Conservation (phyloP, 2,329 filamentous ascomycete species). For the Pseudogymnoascus pannorum region DNA sequence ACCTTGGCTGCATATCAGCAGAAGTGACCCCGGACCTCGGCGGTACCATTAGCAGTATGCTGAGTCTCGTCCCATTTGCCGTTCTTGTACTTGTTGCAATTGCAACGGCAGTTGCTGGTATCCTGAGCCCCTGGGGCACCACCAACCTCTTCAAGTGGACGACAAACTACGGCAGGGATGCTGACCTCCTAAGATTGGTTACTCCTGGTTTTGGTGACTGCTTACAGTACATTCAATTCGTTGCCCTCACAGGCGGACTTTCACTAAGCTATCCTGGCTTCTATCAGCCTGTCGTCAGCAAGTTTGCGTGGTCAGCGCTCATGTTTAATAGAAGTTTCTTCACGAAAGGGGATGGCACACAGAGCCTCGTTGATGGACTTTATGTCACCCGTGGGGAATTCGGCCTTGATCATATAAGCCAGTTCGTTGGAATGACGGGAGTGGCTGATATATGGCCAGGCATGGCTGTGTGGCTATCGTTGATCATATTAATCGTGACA, state of each 20-base stretch:
- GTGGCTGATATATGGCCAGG: slow-evolving; percentile 83
- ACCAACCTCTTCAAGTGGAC: slow-evolving; percentile 89
- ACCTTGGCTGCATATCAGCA: slow-evolving; percentile 75
- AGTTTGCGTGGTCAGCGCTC: slow-evolving; percentile 78
- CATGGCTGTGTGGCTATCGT: slow-evolving; percentile 84
- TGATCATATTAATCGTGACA: slow-evolving; percentile 62
- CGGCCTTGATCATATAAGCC: slow-evolving; percentile 70
- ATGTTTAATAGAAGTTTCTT: slow-evolving; percentile 93
- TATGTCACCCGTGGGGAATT: slow-evolving; percentile 73
- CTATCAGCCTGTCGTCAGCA: slow-evolving; percentile 85
- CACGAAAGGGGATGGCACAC: slow-evolving; percentile 55
- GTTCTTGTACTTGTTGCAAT: slow-evolving; percentile 73
- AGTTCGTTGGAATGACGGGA: slow-evolving; percentile 72
- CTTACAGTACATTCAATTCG: slow-evolving; percentile 92
- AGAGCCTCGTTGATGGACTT: slow-evolving; percentile 73
- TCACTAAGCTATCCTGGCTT: slow-evolving; percentile 87
- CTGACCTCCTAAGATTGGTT: slow-evolving; percentile 82
- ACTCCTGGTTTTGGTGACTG: slow-evolving; percentile 97
- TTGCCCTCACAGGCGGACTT: slow-evolving; percentile 78
- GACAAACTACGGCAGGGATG: slow-evolving; percentile 94
- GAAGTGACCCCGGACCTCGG: slow-evolving; percentile 80
- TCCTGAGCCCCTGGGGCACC: slow-evolving; percentile 91
- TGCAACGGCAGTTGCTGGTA: slow-evolving; percentile 75
- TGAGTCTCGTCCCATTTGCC: slow-evolving; percentile 70
- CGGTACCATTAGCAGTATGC: slow-evolving; percentile 52